Evolutionary conservation across 148 eudicot species (phyloP).

Genomic region (Bassia scoparia): DNA sequence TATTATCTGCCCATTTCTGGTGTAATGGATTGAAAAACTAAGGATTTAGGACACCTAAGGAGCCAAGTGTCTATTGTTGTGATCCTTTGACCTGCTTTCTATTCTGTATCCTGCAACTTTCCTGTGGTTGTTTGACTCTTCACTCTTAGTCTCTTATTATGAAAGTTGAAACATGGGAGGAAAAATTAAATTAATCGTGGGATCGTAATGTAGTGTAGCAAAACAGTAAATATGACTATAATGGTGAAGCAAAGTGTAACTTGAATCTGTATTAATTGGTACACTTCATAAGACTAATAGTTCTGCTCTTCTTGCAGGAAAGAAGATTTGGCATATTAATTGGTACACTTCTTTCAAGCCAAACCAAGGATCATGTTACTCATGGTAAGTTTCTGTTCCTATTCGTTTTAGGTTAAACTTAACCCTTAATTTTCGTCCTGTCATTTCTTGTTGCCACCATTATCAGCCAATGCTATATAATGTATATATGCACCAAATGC

Average conservation of each 20-base stretch:
- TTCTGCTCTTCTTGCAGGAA: conserved; percentile 49
- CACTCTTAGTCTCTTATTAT: too few relatives aligned
- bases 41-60: too few relatives aligned
- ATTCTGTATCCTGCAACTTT: too few relatives aligned
- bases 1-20: too few relatives aligned
- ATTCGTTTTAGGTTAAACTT: neutral
- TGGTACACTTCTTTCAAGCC: conserved; percentile 89
- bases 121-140: too few relatives aligned
- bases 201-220: neutral
- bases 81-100: too few relatives aligned
- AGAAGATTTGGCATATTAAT: conserved; percentile 80
- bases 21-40: too few relatives aligned
- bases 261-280: neutral
- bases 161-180: neutral
- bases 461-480: too few relatives aligned
- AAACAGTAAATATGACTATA: neutral
- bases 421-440: neutral
- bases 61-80: too few relatives aligned
- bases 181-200: neutral
- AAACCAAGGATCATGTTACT: conserved; percentile 90
- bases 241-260: neutral
- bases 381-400: conserved; percentile 62
- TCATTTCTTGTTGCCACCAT: too few relatives aligned
- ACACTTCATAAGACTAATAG: neutral
- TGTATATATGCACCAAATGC: too few relatives aligned